These are phyloP conservation scores for Polyporus tsugae DNA, from an alignment of 1,284 basidiomycete genomes.

Conservation along the genomic window DNA sequence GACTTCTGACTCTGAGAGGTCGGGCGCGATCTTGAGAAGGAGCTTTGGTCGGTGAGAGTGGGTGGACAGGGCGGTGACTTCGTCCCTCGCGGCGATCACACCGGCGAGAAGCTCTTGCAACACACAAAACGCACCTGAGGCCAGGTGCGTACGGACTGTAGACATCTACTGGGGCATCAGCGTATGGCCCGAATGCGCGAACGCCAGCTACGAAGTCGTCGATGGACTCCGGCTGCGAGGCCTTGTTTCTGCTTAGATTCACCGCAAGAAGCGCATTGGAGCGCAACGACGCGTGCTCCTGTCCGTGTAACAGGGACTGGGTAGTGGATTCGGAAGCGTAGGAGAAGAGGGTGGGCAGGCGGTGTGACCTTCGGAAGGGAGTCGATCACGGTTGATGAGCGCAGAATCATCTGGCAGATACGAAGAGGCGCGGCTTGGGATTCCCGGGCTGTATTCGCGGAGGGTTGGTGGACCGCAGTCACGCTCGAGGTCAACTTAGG, in stretches of 20 bases:
- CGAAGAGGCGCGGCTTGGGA: slow-evolving; percentile 92
- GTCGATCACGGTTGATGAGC: slow-evolving; percentile 97
- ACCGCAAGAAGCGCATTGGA: slow-evolving; percentile 85
- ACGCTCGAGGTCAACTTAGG: slow-evolving; percentile 10
- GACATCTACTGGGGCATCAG: slow-evolving; percentile 94
- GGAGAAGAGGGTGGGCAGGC: slow-evolving; percentile 62
- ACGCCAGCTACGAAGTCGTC: slow-evolving; percentile 92
- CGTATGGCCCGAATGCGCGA: slow-evolving; percentile 84
- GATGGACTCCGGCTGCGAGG: slow-evolving; percentile 81
- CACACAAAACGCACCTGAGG: slow-evolving; percentile 66
- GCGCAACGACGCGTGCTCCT: slow-evolving; percentile 69
- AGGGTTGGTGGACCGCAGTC: slow-evolving; percentile 16
- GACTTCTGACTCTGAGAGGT: slow-evolving; percentile 83
- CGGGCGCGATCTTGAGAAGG: slow-evolving; percentile 95
- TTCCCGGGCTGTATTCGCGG: slow-evolving; percentile 79
- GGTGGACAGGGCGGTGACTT: slow-evolving; percentile 44
- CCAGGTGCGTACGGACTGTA: slow-evolving; percentile 98
- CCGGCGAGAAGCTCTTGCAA: slow-evolving; percentile 77
- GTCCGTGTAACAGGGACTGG: slow-evolving; percentile 22
- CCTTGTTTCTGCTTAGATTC: slow-evolving; percentile 98
- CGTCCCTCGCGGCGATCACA: slow-evolving; percentile 82
- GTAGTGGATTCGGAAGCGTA: slow-evolving; percentile 42
- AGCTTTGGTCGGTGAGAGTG: slow-evolving; percentile 72
- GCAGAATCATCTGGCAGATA: slow-evolving; percentile 84
- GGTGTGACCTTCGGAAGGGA: slow-evolving; percentile 94